Percentiles rank a stretch among this genome's conserved stretches.
phyloP scores from a whole-genome alignment of 345 rosid genomes.

The Salix exigua region DNA sequence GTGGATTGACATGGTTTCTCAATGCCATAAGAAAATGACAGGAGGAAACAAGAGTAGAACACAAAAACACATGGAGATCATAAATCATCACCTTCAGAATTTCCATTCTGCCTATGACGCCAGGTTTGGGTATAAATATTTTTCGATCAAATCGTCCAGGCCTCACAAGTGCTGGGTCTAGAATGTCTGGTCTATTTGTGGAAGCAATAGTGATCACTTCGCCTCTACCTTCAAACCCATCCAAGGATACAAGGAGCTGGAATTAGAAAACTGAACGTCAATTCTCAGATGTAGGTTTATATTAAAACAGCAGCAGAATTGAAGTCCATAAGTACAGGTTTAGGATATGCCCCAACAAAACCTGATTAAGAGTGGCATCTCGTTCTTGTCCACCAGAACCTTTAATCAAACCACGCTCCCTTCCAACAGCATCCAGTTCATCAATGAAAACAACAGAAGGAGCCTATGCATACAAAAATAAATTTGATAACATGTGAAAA shows the following conservation, averaged over 20 bases:
- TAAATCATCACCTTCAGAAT: conserved; percentile 60
- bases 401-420: conserved; percentile 90
- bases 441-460: conserved; percentile 93
- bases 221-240: conserved; percentile 98
- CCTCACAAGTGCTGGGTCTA: conserved; percentile 91
- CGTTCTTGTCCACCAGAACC: conserved; percentile 99
- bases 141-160: conserved; percentile 90
- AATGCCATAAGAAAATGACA: too few relatives aligned
- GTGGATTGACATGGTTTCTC: too few relatives aligned
- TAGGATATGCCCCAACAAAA: conserved; percentile 18
- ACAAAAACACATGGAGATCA: not conserved
- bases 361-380: conserved; percentile 97
- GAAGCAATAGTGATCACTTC: conserved; percentile 94
- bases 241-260: conserved; percentile 88
- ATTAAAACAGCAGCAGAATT: not conserved
- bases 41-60: not conserved
- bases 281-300: not conserved
- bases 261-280: conserved; percentile 10
- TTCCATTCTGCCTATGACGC: conserved; percentile 83
- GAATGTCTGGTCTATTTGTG: conserved; percentile 91
- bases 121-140: conserved; percentile 81
- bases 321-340: not conserved
- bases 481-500: conserved; percentile 2
- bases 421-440: conserved; percentile 95
- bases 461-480: conserved; percentile 44